Percentiles rank a stretch among this genome's conserved stretches.
Conservation (phyloP, 768 basidiomycete species). For the Hypholoma sublateritium region DNA sequence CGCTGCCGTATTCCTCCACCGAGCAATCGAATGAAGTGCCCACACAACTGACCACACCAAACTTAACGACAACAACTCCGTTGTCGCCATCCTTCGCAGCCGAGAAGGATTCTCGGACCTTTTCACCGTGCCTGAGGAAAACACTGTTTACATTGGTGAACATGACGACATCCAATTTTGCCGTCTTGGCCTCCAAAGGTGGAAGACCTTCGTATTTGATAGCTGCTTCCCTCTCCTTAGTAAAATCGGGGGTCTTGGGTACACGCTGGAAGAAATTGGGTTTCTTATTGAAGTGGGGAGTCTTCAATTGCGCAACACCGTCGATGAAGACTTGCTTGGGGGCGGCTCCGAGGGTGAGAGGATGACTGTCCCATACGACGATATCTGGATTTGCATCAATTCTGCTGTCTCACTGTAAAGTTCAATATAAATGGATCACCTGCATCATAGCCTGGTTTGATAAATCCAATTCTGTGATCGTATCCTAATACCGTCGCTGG, state of each 20-base stretch:
- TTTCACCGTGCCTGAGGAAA: slow-evolving; percentile 33
- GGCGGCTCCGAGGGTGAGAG: slow-evolving; percentile 73
- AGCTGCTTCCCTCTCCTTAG: slow-evolving; percentile 52
- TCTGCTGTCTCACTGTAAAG: not conserved
- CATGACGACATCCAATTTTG: slow-evolving; percentile 40
- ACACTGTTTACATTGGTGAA: slow-evolving; percentile 67
- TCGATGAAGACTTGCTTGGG: slow-evolving; percentile 85
- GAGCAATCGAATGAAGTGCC: slow-evolving; percentile 33
- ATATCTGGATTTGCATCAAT: slow-evolving; percentile 40
- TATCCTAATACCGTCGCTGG: slow-evolving; percentile 72
- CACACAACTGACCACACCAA: slow-evolving; percentile 56
- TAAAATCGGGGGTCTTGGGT: slow-evolving; percentile 60
- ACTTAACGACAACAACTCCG: slow-evolving; percentile 47
- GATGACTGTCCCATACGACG: slow-evolving; percentile 78
- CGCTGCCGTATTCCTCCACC: slow-evolving; percentile 11
- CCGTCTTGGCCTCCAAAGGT: slow-evolving; percentile 48
- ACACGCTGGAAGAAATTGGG: slow-evolving; percentile 49
- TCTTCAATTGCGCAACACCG: slow-evolving; percentile 68
- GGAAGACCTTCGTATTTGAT: slow-evolving; percentile 65
- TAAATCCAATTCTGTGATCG: slow-evolving; percentile 72
- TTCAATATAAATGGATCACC: slow-evolving; percentile 30
- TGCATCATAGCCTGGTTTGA: slow-evolving; percentile 70
- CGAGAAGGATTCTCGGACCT: slow-evolving; percentile 31
- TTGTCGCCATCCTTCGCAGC: slow-evolving; percentile 15
- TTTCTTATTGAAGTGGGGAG: slow-evolving; percentile 49